phyloP scores from a whole-genome alignment of 2,329 filamentous ascomycete species.

The Cryphonectria naterciae region DNA sequence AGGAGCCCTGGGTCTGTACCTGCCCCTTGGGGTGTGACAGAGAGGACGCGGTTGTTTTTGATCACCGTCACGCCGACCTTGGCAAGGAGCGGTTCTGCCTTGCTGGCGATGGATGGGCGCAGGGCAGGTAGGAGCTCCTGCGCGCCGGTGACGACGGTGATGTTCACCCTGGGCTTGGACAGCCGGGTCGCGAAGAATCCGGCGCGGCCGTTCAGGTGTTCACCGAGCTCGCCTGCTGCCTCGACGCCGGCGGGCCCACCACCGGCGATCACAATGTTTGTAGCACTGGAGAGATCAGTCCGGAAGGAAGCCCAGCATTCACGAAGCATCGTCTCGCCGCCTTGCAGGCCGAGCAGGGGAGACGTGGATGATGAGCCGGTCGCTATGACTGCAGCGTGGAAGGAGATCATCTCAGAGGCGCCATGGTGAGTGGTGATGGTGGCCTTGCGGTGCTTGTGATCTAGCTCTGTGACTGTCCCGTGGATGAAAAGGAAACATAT shows the following conservation, averaged over 20 bases:
- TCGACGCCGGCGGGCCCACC: constrained; percentile 52
- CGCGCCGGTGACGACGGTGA: constrained; percentile 49
- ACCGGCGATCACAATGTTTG: constrained; percentile 49
- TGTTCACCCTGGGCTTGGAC: constrained; percentile 42
- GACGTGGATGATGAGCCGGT: constrained; percentile 52
- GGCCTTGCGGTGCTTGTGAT: constrained; percentile 41
- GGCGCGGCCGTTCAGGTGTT: constrained; percentile 52
- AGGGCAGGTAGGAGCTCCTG: constrained; percentile 46
- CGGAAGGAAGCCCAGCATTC: constrained; percentile 46
- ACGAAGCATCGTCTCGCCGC: constrained; percentile 40
- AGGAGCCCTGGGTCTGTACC: constrained; percentile 36
- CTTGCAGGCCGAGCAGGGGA: constrained; percentile 46
- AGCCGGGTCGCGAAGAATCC: constrained; percentile 42
- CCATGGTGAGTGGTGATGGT: constrained; percentile 31
- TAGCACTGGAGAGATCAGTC: constrained; percentile 42
- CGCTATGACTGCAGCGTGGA: constrained; percentile 52
- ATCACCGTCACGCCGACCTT: constrained; percentile 52
- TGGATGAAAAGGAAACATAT: constrained; percentile 47
- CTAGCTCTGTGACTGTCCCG: constrained; percentile 43
- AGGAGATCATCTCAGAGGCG: constrained; percentile 37
- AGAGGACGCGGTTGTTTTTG: constrained; percentile 44
- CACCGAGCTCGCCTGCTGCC: constrained; percentile 54
- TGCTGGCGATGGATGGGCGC: constrained; percentile 42
- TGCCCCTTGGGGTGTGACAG: constrained; percentile 37
- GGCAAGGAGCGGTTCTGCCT: constrained; percentile 47